Conservation (phyloP, 2,329 filamentous ascomycete genomes). For the Trichophyton simii region DNA sequence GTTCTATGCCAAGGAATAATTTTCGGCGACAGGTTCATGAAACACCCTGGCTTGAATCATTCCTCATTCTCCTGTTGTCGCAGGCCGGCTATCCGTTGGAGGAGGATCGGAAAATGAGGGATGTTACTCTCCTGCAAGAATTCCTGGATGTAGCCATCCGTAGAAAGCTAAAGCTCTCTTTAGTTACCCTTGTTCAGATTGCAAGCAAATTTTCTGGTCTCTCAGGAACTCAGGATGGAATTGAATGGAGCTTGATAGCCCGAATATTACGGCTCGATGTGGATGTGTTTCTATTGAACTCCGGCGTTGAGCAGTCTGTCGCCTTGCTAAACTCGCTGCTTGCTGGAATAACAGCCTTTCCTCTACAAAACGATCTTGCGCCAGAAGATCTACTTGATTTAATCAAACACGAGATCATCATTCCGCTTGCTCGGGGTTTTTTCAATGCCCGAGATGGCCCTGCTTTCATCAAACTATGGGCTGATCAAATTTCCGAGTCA, state of each 20-base stretch:
- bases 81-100: slow-evolving; percentile 25
- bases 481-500: slow-evolving; percentile 26
- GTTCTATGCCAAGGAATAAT: slow-evolving; percentile 33
- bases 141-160: slow-evolving; percentile 29
- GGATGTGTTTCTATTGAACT: slow-evolving; percentile 34
- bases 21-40: slow-evolving; percentile 35
- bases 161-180: slow-evolving; percentile 28
- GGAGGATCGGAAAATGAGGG: slow-evolving; percentile 15
- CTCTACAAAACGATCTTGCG: slow-evolving; percentile 16
- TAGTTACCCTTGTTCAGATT: slow-evolving; percentile 31
- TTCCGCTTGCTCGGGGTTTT: slow-evolving; percentile 31
- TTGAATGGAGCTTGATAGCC: slow-evolving; percentile 32
- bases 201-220: slow-evolving; percentile 29
- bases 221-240: slow-evolving; percentile 18
- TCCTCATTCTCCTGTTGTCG: slow-evolving; percentile 35
- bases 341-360: slow-evolving; percentile 24
- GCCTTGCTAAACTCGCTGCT: slow-evolving; percentile 27
- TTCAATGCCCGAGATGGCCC: slow-evolving; percentile 29
- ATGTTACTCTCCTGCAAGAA: slow-evolving; percentile 23
- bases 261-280: slow-evolving; percentile 31
- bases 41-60: slow-evolving; percentile 37
- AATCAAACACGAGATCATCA: slow-evolving; percentile 28
- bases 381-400: slow-evolving; percentile 19
- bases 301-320: slow-evolving; percentile 27
- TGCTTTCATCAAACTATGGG: slow-evolving; percentile 31